Base-by-base conservation (phyloP, 2,329 filamentous ascomycete genomes). In the Aspergillus ibericus region DNA sequence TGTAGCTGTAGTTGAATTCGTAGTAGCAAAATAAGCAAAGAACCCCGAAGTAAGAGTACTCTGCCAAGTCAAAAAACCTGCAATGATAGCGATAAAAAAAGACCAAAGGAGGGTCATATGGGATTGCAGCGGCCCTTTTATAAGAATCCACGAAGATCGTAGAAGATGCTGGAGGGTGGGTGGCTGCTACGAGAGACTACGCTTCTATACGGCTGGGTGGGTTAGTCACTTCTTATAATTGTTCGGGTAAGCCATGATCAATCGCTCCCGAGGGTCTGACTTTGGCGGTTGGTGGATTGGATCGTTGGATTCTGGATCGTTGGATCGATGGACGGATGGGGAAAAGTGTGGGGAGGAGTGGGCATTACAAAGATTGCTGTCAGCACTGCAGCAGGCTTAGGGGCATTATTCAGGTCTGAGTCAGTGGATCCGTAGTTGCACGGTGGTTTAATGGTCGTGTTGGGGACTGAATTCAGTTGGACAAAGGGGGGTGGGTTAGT, bases 31-130 rank as follows among this genome's bases (percentile, higher is more conserved):
- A 50, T 22, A 56, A 16, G 20, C 25, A 1, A 47, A 32, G 29
- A 32, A 32, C 2, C 2, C 29, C 3, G 9, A 46, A n/a, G 42
- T 42, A n/a, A 13, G 29, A n/a, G 25, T 47, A 47, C 22, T 48
- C 6, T 40, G 36, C 36, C 44, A 48, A 55, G 63, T 56, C 46
- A 64, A 56, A 48, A 71, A 16, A 48, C 73, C 66, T 70, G 74
- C 72, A 63, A 64, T 65, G 63, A 74, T 70, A 68, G 70, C 75
- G 70, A 75, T 72, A 60, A 72, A 61, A 71, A 75, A 59, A 56
- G 75, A 70, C 18, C 75, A 59, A 59, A 76, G 59, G 13, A 74
- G 54, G 67, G 66, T 75, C 75, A 77, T 76, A 64, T 54, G 56
- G 36, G 8, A 9, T 42, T 29, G 56, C 35, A 32, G 40, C 18